Evolutionary conservation across 2,329 filamentous ascomycete genomes (phyloP), one percentile per base, ranked within the genome.

Genomic region (Gnomoniopsis smithogilvyi): DNA sequence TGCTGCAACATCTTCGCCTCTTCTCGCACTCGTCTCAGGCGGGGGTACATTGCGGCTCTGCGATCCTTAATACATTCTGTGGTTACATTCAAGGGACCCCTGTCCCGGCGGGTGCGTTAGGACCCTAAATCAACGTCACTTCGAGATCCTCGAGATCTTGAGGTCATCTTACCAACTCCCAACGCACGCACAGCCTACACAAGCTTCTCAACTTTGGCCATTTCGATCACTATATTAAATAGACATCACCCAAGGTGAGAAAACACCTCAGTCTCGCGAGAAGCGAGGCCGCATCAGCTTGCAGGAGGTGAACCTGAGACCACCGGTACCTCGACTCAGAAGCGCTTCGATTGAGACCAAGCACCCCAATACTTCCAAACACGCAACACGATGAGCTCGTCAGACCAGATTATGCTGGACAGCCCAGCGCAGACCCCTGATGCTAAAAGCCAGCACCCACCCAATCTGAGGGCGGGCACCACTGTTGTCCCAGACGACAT

Each of bases 391-490:
- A 62, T 62, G 60, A 62, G 47, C 38, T 11, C n/a, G 2, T 47
- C 60, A 19, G 60, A 62, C 19, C 51, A 58, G 22, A 55, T 60
- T 34, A 62, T 62, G 60, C 53, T 62, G 46, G 60, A 62, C 45
- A 62, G 60, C 52, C 60, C 60, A 54, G 60, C 60, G 10, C 58
- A 61, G 49, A 60, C 59, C 15, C 59, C 58, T 21, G 60, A 59
- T 2, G 41, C 61, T 3, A 60, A 63, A 33, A 53, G 47, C 51
- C 61, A 62, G 21, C 59, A 54, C 2, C 48, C 48, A 8, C 48
- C 49, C n/a, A 24, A 51, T 11, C 12, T 45, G 6, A 34, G 47
- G 19, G 36, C 54, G 3, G 41, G 43, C 6, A 51, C 38, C n/a
- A 53, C 30, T n/a, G 24, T n/a, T 41, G 14, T 33, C 11, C 19